Evolutionary conservation across 1,139 yeast genomes (phyloP), one percentile per base, ranked within the genome.

Genomic region (Debaryomyces robertsiae): DNA sequence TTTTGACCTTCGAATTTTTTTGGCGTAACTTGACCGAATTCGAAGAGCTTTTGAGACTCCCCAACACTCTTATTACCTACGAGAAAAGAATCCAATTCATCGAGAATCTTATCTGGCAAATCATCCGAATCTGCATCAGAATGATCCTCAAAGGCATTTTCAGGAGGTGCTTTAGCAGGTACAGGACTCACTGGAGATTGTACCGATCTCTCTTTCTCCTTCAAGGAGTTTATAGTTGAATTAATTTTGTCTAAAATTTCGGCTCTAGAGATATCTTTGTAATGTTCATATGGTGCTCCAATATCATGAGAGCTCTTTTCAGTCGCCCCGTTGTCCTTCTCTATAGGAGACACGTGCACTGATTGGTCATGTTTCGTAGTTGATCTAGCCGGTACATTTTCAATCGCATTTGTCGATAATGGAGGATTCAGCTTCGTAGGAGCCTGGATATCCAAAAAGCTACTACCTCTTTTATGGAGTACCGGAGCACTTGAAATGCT

Each of bases 51-150:
- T 27, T 24, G 37, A 31, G 24, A 31, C 23, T 23, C 35, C 34
- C 30, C 9, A 27, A 19, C 23, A 19, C 22, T 18, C 16, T 29
- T 30, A 14, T 33, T 24, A 6, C 38, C 18, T 11, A 24, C 10
- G 3, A 48, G 37, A 36, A 52, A 53, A 1, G 61, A 52, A 36
- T 58, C 60, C 22, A 60, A 44, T 38, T 60, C 63, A 33, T 58
- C 47, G 27, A 60, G 41, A 11, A 60, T 49, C 27, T 54, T 57
- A 9, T 41, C 55, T 18, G 55, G 56, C 5, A 44, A 30, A 18
- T 41, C 46, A 32, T 41, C 42, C 34, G 43, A 43, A n/a, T 32
- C 40, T 3, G 32, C 35, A 22, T 36, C 22, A 6, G n/a, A n/a
- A 13, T 15, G 18, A 2, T 23, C 14, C n/a, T 37, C 30, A 27